phyloP scores from a whole-genome alignment of 108 stramenopile species.

The Nitzschia palea region DNA sequence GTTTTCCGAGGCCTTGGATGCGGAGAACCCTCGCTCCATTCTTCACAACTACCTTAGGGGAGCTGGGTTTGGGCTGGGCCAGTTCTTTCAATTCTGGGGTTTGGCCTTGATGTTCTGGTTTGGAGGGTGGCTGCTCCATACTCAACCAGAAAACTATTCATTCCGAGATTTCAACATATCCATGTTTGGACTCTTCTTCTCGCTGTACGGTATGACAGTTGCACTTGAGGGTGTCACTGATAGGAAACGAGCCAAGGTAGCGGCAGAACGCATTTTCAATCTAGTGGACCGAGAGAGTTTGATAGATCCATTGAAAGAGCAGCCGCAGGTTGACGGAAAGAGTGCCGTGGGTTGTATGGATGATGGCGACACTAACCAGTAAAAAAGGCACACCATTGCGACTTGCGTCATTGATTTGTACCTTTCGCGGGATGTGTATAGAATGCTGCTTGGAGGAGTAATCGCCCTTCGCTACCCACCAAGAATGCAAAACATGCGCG shows the following conservation, averaged over 20 bases:
- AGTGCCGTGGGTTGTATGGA: too few relatives aligned
- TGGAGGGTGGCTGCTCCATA: constrained; percentile 51
- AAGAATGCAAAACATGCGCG: too few relatives aligned
- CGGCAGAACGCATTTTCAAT: constrained; percentile 53
- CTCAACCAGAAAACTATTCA: constrained; percentile 28
- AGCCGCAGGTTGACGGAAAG: too few relatives aligned
- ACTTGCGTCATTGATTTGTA: too few relatives aligned
- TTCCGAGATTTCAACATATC: constrained; percentile 59
- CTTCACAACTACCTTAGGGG: constrained; percentile 27
- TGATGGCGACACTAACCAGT: too few relatives aligned
- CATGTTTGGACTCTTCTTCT: constrained; percentile 63
- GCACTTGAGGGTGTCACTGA: constrained; percentile 48
- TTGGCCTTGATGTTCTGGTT: constrained; percentile 56
- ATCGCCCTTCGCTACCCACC: constrained; percentile 1
- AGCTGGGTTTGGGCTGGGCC: constrained; percentile 12
- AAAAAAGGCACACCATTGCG: too few relatives aligned
- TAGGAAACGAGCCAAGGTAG: constrained; percentile 42
- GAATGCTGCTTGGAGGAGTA: constrained; percentile 4
- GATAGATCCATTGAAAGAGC: constrained; percentile 61
- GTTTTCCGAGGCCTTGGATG: constrained; percentile 53
- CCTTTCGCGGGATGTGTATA: too few relatives aligned
- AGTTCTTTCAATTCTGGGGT: constrained; percentile 25
- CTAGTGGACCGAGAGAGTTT: constrained; percentile 44
- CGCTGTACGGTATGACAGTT: constrained; percentile 51
- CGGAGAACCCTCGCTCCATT: constrained; percentile 29